phyloP scores from a whole-genome alignment of 805 yeast genomes.

The Saccharomyces eubayanus region DNA sequence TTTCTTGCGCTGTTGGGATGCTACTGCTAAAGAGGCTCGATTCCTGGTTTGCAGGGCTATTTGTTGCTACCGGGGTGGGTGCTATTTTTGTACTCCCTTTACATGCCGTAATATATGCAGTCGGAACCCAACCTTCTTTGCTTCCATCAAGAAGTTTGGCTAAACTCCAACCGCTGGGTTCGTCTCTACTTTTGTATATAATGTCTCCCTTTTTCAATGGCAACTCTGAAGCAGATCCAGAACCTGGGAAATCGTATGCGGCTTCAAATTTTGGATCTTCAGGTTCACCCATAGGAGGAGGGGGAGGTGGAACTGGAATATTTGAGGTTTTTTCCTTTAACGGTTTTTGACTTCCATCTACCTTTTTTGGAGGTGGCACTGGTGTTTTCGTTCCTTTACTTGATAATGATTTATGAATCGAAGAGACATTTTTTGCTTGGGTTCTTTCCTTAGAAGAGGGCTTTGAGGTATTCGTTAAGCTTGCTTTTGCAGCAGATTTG shows the following conservation, averaged over 20 bases:
- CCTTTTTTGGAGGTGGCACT: slow-evolving; percentile 3
- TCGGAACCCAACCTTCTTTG: slow-evolving; percentile 95
- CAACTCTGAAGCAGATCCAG: slow-evolving; percentile 72
- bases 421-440: slow-evolving; percentile 5
- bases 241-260: slow-evolving; percentile 80
- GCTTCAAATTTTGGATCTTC: slow-evolving; percentile 76
- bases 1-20: slow-evolving; percentile 5
- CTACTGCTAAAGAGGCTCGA: slow-evolving; percentile 1
- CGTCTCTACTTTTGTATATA: slow-evolving; percentile 61
- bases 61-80: slow-evolving; percentile 32
- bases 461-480: slow-evolving; percentile 10
- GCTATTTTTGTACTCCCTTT: slow-evolving; percentile 24
- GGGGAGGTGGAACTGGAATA: slow-evolving; percentile 66
- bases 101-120: slow-evolving; percentile 71
- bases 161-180: slow-evolving; percentile 90
- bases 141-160: slow-evolving; percentile 70
- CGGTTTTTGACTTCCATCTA: slow-evolving; percentile 1
- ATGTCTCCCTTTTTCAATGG: slow-evolving; percentile 72
- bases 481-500: slow-evolving; percentile 17
- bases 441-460: slow-evolving; percentile 4
- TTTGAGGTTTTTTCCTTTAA: slow-evolving; percentile 25
- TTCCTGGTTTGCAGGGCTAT: neutral
- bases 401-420: slow-evolving; percentile 14
- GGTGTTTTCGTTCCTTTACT: slow-evolving; percentile 15
- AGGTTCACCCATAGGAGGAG: slow-evolving; percentile 52